Evolutionary conservation across 2,329 filamentous ascomycete species (phyloP).

Genomic region (Drechslerella coelobrocha): DNA sequence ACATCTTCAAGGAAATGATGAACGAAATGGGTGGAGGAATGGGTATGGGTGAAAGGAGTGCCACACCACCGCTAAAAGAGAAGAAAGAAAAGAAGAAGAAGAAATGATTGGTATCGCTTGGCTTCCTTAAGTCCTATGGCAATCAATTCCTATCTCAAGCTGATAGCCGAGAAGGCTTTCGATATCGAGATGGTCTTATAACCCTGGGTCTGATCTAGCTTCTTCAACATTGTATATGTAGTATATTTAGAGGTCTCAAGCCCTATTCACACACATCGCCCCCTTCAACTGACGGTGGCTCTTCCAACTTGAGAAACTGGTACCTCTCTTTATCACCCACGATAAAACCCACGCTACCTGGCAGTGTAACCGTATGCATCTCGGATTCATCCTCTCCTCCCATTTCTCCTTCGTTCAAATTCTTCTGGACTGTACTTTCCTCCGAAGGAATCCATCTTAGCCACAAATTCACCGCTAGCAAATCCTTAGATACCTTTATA

Average conservation of each 20-base stretch:
- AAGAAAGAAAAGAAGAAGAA: slow-evolving; percentile 59
- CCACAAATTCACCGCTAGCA: slow-evolving; percentile 52
- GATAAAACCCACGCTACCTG: slow-evolving; percentile 15
- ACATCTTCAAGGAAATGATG: slow-evolving; percentile 97
- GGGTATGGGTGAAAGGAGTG: slow-evolving; percentile 57
- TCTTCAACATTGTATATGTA: slow-evolving; percentile 6
- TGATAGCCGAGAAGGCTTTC: too few relatives aligned
- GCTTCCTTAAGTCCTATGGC: too few relatives aligned
- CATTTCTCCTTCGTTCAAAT: background rate
- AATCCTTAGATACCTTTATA: slow-evolving; percentile 52
- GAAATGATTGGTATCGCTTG: slow-evolving; percentile 19
- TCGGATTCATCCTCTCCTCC: background rate
- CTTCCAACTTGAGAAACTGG: slow-evolving; percentile 26
- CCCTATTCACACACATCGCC: slow-evolving; percentile 1
- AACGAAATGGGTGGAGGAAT: slow-evolving; percentile 73
- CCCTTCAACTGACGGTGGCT: slow-evolving; percentile 11
- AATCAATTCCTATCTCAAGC: too few relatives aligned
- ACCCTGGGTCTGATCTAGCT: background rate
- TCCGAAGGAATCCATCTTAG: slow-evolving; percentile 53
- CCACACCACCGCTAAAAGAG: slow-evolving; percentile 63
- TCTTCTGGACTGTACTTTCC: background rate
- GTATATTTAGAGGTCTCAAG: background rate
- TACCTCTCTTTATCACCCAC: slow-evolving; percentile 42
- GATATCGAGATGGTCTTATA: too few relatives aligned
- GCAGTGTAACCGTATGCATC: background rate